Evolutionary conservation across 345 rosid genomes (phyloP), one percentile per base, ranked within the genome.

Genomic region (Citrus mangshanensis): DNA sequence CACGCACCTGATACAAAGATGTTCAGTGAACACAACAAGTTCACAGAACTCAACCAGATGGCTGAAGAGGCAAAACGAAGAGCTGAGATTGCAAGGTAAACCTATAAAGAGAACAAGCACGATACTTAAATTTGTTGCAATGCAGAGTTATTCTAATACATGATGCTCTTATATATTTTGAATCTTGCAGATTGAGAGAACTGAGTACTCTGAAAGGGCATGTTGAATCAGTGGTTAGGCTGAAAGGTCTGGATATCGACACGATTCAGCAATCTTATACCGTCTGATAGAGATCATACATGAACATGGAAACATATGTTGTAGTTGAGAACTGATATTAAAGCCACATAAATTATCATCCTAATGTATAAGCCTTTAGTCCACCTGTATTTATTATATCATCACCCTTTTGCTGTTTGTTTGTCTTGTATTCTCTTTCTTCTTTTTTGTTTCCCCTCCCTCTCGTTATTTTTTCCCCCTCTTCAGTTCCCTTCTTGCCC

Each of bases 61-160:
- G 92, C 88, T 34, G 89, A 82, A 75, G 92, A 90, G 79, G 92
- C 93, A 28, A 90, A 83, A 68, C 78, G 91, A 63, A 78, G 89
- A 76, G 89, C 91, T 7, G 90, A 88, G 79, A 88, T 86, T 40
- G 86, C 91, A 28, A 85, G 89, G 88, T 86, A 84, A 30, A 19
- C 55, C 13, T 51, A 42, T 12, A 12, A 64, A 6, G 27, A 62
- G 16, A 5, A 49, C 46, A 42, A 62, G 5, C 42, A 46, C 14
- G 51, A 46, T 46, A 46, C 16, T 12, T 46, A 46, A 46, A 46
- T 46, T 46, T 46, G 51, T 46, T 46, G 51, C 51, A 46, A 46
- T 46, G 51, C 18, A 46, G 51, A 46, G 51, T 10, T 7, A 60
- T 12, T 16, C 55, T 40, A 27, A 27, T 49, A 21, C 34, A 42